Evolutionary conservation across 2,329 filamentous ascomycete genomes (phyloP).

Genomic region (Pleurostoma richardsiae): DNA sequence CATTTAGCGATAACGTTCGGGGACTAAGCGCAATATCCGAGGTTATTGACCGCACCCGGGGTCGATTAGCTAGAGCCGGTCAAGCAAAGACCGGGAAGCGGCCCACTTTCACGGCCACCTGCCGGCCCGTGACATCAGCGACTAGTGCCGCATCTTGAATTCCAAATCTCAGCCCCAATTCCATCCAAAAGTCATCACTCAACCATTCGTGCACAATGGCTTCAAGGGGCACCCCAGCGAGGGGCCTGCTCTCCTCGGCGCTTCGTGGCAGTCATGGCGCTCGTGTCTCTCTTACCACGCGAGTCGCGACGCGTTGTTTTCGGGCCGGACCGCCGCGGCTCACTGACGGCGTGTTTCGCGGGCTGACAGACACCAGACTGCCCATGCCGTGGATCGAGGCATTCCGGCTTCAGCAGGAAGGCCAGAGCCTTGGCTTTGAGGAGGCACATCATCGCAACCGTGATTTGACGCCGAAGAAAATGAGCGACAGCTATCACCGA

Average conservation of each 20-base stretch:
- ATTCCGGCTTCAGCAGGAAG: slow-evolving; percentile 47
- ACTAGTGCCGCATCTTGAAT: too few species aligned
- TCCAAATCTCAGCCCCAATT: too few species aligned
- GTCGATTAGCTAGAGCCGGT: too few species aligned
- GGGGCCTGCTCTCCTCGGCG: slow-evolving; percentile 37
- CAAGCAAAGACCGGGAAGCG: too few species aligned
- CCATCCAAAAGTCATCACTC: too few species aligned
- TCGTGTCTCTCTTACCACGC: not conserved
- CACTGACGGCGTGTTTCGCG: slow-evolving; percentile 31
- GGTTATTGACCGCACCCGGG: too few species aligned
- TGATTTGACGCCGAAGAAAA: slow-evolving; percentile 60
- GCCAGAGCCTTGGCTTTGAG: slow-evolving; percentile 16
- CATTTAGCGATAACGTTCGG: too few species aligned
- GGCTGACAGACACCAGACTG: slow-evolving; percentile 25
- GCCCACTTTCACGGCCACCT: too few species aligned
- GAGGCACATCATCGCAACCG: slow-evolving; percentile 32
- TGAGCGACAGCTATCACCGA: slow-evolving; percentile 66
- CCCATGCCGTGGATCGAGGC: slow-evolving; percentile 66
- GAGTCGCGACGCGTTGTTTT: slow-evolving; percentile 11
- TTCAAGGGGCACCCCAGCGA: slow-evolving; percentile 64
- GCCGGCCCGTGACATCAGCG: too few species aligned
- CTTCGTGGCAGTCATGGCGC: not conserved
- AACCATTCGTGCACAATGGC: not conserved
- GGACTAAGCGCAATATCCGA: too few species aligned
- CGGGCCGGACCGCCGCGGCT: slow-evolving; percentile 13